Evolutionary conservation across 257 asterid species (phyloP).

Genomic region (Capsicum chinense): DNA sequence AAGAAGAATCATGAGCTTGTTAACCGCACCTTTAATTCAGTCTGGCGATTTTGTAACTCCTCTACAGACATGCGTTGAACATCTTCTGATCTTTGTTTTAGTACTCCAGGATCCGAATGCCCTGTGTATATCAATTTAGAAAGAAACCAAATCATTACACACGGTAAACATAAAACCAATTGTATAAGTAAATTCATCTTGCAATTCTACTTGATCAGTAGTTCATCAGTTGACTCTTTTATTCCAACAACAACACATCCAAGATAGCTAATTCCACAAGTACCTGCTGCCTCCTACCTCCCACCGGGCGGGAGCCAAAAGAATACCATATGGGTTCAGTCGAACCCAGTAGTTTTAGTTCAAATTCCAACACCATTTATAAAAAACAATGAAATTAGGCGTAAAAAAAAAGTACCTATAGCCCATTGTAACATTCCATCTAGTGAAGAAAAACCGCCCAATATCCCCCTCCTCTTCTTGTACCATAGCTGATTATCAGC

Average conservation of each 20-base stretch:
- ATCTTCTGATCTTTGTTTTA: conserved; percentile 63
- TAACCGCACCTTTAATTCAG: conserved; percentile 63
- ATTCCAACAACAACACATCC: neutral
- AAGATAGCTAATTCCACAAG: neutral
- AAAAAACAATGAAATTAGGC: no score
- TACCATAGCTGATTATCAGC: no score
- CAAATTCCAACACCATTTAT: neutral
- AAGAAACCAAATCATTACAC: conserved; percentile 19
- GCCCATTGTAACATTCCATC: no score
- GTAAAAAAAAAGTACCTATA: no score
- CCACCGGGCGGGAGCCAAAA: neutral
- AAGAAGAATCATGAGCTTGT: neutral
- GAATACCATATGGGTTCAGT: neutral
- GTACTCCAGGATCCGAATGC: conserved; percentile 78
- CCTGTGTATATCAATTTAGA: conserved; percentile 46
- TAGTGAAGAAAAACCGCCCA: no score
- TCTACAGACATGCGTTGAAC: conserved; percentile 64
- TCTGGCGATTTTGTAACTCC: conserved; percentile 67
- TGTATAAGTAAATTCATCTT: neutral
- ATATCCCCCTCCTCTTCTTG: no score
- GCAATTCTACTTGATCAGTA: neutral
- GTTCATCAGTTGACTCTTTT: neutral
- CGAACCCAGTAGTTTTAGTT: neutral
- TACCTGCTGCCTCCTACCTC: neutral
- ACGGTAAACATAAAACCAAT: conserved; percentile 7